Evolutionary conservation across 352 stramenopile genomes (phyloP), one percentile per base, ranked within the genome.

Genomic region (Pythium plurisporium): DNA sequence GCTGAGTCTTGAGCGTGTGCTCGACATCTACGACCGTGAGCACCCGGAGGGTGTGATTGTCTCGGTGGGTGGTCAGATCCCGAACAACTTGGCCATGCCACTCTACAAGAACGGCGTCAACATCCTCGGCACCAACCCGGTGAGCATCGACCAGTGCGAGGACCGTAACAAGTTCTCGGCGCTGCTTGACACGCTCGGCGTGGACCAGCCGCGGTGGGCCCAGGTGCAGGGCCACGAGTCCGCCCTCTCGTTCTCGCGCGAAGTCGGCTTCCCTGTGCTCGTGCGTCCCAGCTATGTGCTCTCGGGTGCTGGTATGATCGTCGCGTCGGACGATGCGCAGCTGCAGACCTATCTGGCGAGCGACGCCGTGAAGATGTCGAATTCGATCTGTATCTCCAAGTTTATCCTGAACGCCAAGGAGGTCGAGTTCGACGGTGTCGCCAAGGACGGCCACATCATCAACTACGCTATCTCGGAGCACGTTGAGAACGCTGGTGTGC

Each of bases 381-480:
- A 55, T 49, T 97, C 96, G 34, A 96, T 99, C 56, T 96, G 97
- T 67, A 93, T 99, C 23, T 97, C 94, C 36, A 98, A 99, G 71
- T 99, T 99, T 73, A 97, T 99, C 55, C 44, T 96, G 48, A 94
- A 96, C 62, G 95, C 96, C 10, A 99, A 99, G 70, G 98, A 99
- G 76, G 97, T 99, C 52, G 98, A 99, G 79, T 98, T 99, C 59
- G 97, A 99, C 70, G 97, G 81, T 64, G 96, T 99, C 23, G 94
- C 94, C 40, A 86, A 97, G 63, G 78, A 97, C 42, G 97, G 97
- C 56, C 73, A 93, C 41, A 98, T 99, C 62, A 71, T 99, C 29
- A 98, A 98, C 76, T 98, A 98, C 74, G 97, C 97, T 46, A 99
- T 99, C 70, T 97, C 91, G 54, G 96, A 99, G 75, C 97, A 99